These are phyloP conservation scores for Trichoderma oligosporum DNA, from an alignment of 2,329 filamentous ascomycete species.

Conservation along the genomic window DNA sequence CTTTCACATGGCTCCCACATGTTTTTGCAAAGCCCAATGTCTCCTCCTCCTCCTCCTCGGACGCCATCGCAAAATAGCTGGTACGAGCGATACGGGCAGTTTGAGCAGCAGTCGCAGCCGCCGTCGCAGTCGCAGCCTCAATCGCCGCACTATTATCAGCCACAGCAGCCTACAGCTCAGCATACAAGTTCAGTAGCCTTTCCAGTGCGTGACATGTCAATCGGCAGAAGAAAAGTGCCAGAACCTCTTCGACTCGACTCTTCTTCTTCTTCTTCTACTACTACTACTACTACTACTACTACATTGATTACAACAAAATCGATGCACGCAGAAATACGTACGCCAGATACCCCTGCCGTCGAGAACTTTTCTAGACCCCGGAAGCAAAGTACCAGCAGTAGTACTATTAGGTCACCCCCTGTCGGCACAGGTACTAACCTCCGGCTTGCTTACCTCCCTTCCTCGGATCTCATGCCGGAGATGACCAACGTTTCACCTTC, in stretches of 20 bases:
- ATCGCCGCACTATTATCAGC: slow-evolving; percentile 22
- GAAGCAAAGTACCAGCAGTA: slow-evolving; percentile 45
- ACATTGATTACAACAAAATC: slow-evolving; percentile 32
- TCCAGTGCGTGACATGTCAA: background rate
- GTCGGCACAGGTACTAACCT: slow-evolving; percentile 33
- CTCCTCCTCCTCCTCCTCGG: slow-evolving; percentile 18
- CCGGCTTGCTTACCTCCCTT: slow-evolving; percentile 28
- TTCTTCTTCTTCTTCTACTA: too few species aligned
- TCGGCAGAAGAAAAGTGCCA: slow-evolving; percentile 30
- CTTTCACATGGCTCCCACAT: slow-evolving; percentile 30
- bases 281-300: too few species aligned
- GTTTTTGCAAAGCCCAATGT: slow-evolving; percentile 25
- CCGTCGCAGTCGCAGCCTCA: too few species aligned
- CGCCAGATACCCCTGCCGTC: slow-evolving; percentile 38
- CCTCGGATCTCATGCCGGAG: slow-evolving; percentile 33
- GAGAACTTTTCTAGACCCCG: slow-evolving; percentile 60
- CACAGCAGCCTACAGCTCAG: slow-evolving; percentile 23
- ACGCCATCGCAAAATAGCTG: slow-evolving; percentile 14
- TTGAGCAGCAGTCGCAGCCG: slow-evolving; percentile 23
- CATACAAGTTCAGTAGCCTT: slow-evolving; percentile 13
- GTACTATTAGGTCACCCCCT: slow-evolving; percentile 43
- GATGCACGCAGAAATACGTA: slow-evolving; percentile 34
- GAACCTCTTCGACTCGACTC: slow-evolving; percentile 22
- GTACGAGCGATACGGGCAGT: slow-evolving; percentile 20
- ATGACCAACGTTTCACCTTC: slow-evolving; percentile 29